Evolutionary conservation across 108 stramenopile species (phyloP).

Genomic region (Chaetoceros tenuissimus): DNA sequence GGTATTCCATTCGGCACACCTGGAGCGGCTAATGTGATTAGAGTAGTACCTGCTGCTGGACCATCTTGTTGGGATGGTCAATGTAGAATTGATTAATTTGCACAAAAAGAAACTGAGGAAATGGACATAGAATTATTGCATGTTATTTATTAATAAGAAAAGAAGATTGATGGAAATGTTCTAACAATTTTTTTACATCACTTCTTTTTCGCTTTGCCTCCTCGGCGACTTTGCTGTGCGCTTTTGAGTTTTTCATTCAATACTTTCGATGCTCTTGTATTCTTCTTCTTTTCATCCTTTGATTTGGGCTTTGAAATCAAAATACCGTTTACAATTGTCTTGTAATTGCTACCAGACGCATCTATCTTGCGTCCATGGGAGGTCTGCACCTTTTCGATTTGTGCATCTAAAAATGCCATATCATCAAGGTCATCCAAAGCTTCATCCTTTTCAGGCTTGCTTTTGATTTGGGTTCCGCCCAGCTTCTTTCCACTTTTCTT

Average conservation of each 20-base stretch:
- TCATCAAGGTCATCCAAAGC: slow-evolving; percentile 58
- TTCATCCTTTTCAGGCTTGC: slow-evolving; percentile 13
- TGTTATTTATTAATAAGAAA: neutral
- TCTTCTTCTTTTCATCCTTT: slow-evolving; percentile 24
- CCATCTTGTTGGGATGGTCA: slow-evolving; percentile 82
- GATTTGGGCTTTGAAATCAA: slow-evolving; percentile 46
- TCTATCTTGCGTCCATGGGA: slow-evolving; percentile 71
- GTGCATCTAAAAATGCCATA: slow-evolving; percentile 79
- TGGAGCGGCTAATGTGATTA: slow-evolving; percentile 85
- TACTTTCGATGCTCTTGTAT: slow-evolving; percentile 28
- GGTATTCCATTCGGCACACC: slow-evolving; percentile 90
- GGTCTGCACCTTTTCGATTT: slow-evolving; percentile 67
- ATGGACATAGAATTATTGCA: slow-evolving; percentile 15
- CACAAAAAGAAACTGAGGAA: neutral
- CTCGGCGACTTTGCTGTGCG: slow-evolving; percentile 46
- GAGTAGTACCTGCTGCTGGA: slow-evolving; percentile 86
- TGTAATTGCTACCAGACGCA: slow-evolving; percentile 45
- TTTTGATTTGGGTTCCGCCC: slow-evolving; percentile 15
- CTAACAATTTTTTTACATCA: neutral
- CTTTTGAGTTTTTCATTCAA: slow-evolving; percentile 57
- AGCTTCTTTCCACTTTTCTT: slow-evolving; percentile 43
- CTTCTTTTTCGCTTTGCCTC: slow-evolving; percentile 42
- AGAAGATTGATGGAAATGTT: neutral
- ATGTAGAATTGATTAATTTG: slow-evolving; percentile 19
- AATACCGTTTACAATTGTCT: slow-evolving; percentile 71